These are phyloP conservation scores for Cymbopogon citratus DNA, from an alignment of 176 grass and related monocot species.

Conservation along the genomic window DNA sequence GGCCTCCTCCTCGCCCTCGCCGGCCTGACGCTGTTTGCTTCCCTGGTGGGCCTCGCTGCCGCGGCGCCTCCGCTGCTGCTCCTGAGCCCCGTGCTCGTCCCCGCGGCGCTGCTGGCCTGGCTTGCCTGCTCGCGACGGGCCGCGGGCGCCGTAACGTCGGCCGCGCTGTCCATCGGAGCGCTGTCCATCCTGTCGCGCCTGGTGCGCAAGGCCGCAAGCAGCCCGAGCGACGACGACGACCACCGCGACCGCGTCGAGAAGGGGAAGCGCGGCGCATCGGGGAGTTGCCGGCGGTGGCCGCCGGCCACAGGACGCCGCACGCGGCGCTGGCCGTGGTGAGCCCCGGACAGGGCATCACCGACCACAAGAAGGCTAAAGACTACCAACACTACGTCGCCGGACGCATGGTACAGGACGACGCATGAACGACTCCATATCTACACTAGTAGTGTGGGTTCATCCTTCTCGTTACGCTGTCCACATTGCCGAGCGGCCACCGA, in stretches of 20 bases:
- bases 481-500: too few species aligned
- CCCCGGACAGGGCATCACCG: background rate
- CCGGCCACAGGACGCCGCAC: background rate
- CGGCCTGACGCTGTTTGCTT: background rate
- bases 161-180: background rate
- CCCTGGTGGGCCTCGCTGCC: background rate
- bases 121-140: background rate
- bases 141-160: background rate
- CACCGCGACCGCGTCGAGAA: background rate
- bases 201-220: background rate
- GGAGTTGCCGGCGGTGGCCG: background rate
- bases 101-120: background rate
- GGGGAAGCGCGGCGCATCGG: background rate
- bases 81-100: background rate
- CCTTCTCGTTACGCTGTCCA: too few species aligned
- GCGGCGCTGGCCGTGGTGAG: background rate
- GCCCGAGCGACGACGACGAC: background rate
- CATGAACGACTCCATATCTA: too few species aligned
- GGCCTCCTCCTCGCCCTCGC: background rate
- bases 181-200: background rate
- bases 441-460: too few species aligned
- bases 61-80: background rate
- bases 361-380: background rate
- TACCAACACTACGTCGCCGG: slow-evolving; percentile 10
- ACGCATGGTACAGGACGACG: background rate